phyloP scores from a whole-genome alignment of 2,329 filamentous ascomycete species.

The Colletotrichum tanaceti region DNA sequence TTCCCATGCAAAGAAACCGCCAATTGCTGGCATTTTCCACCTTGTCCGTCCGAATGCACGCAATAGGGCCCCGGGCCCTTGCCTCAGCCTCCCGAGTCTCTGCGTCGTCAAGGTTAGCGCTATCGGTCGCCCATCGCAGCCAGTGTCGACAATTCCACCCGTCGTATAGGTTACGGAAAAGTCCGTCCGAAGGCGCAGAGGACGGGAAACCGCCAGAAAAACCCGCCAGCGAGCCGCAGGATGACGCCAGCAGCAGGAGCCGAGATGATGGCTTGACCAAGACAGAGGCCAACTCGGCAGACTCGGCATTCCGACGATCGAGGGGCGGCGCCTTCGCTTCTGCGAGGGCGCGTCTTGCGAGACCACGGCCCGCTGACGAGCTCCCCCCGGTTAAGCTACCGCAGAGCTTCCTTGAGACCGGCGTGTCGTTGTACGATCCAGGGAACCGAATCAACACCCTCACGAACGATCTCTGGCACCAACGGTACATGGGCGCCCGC shows the following conservation, averaged over 20 bases:
- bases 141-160: conserved; percentile 41
- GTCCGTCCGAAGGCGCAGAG: conserved; percentile 36
- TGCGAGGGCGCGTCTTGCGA: conserved; percentile 49
- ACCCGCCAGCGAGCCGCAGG: conserved; percentile 36
- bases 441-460: conserved; percentile 42
- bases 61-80: conserved; percentile 44
- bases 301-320: conserved; percentile 35
- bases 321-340: conserved; percentile 41
- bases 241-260: conserved; percentile 21
- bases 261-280: conserved; percentile 21
- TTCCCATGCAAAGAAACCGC: conserved; percentile 32
- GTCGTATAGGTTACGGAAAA: conserved; percentile 37
- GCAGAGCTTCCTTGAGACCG: conserved; percentile 65
- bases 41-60: conserved; percentile 45
- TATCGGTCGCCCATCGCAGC: conserved; percentile 37
- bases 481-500: conserved; percentile 39
- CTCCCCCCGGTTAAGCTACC: conserved; percentile 68
- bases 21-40: conserved; percentile 40
- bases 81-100: conserved; percentile 40
- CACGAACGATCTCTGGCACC: conserved; percentile 40
- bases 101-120: conserved; percentile 29
- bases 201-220: conserved; percentile 40
- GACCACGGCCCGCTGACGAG: conserved; percentile 51
- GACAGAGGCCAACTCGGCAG: conserved; percentile 16
- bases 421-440: conserved; percentile 57